Percentiles rank a stretch among this genome's conserved stretches.
These are phyloP conservation scores for Takashimella tepidaria DNA, from an alignment of 1,284 basidiomycete species.

Conservation along the genomic window DNA sequence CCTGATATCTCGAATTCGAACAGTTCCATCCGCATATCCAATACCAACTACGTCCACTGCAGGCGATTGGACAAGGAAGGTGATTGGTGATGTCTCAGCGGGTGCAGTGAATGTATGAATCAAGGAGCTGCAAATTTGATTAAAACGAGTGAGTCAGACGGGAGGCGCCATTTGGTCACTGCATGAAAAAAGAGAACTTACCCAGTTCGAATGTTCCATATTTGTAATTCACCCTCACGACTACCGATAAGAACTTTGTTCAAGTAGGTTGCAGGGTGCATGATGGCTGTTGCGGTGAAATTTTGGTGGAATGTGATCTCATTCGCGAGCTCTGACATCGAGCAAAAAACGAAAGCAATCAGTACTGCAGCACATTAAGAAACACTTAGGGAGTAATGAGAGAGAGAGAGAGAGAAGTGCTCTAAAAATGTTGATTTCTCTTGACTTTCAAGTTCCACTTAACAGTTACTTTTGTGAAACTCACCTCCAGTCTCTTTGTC, in stretches of 20 bases:
- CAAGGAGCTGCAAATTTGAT: slow-evolving; percentile 50
- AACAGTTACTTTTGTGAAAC: slow-evolving; percentile 18
- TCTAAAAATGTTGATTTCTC: too few species aligned
- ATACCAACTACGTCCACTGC: slow-evolving; percentile 93
- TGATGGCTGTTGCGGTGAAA: slow-evolving; percentile 75
- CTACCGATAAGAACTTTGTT: slow-evolving; percentile 91
- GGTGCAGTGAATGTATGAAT: slow-evolving; percentile 49
- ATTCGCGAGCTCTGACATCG: slow-evolving; percentile 38
- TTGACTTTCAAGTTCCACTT: not conserved
- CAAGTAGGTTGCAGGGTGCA: slow-evolving; percentile 94
- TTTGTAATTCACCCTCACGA: slow-evolving; percentile 71
- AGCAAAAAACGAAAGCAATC: not conserved
- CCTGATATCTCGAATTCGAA: slow-evolving; percentile 83
- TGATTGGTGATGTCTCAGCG: slow-evolving; percentile 55
- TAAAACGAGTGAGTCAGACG: not conserved
- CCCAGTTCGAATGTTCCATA: slow-evolving; percentile 92
- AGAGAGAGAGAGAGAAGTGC: too few species aligned
- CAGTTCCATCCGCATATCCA: slow-evolving; percentile 80
- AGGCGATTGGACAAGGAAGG: slow-evolving; percentile 79
- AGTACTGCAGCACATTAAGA: not conserved
- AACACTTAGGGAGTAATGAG: too few species aligned
- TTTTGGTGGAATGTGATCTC: slow-evolving; percentile 55
- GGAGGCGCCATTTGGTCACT: not conserved
- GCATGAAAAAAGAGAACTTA: slow-evolving; percentile 47
- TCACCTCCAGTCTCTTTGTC: slow-evolving; percentile 59